phyloP scores from a whole-genome alignment of 2,329 filamentous ascomycete species.

The Trematosphaeria pertusa region DNA sequence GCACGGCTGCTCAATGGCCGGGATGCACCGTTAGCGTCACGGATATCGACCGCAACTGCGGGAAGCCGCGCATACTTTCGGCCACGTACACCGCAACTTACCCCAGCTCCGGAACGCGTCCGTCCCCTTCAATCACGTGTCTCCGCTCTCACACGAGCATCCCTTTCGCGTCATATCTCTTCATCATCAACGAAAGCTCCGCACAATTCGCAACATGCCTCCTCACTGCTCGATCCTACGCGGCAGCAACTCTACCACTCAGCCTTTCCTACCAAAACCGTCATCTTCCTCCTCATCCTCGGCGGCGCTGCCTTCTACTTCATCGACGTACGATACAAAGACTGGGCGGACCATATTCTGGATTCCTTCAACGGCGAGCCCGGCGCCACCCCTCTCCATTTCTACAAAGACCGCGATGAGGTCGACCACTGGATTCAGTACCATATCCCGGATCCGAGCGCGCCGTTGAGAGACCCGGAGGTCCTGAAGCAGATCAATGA shows the following conservation, averaged over 20 bases:
- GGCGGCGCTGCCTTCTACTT: slow-evolving; percentile 32
- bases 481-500: slow-evolving; percentile 29
- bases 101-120: slow-evolving; percentile 15
- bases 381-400: slow-evolving; percentile 30
- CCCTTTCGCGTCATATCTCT: not conserved
- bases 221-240: too few species aligned
- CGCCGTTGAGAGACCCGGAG: slow-evolving; percentile 26
- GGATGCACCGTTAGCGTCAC: slow-evolving; percentile 5
- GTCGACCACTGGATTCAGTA: slow-evolving; percentile 33
- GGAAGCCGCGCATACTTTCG: slow-evolving; percentile 16
- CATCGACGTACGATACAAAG: slow-evolving; percentile 23
- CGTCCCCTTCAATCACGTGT: slow-evolving; percentile 25
- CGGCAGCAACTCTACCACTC: slow-evolving; percentile 30
- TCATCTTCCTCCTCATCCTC: slow-evolving; percentile 30
- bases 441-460: slow-evolving; percentile 30
- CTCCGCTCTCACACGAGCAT: not conserved
- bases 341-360: slow-evolving; percentile 30
- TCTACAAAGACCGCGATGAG: slow-evolving; percentile 34
- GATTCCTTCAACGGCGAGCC: slow-evolving; percentile 24
- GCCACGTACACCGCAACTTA: slow-evolving; percentile 15
- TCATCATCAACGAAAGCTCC: not conserved
- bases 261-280: slow-evolving; percentile 42
- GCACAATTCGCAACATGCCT: not conserved
- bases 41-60: slow-evolving; percentile 6
- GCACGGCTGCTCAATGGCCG: slow-evolving; percentile 5